phyloP scores from a whole-genome alignment of 305 asterid genomes.

The Nicotiana rustica region DNA sequence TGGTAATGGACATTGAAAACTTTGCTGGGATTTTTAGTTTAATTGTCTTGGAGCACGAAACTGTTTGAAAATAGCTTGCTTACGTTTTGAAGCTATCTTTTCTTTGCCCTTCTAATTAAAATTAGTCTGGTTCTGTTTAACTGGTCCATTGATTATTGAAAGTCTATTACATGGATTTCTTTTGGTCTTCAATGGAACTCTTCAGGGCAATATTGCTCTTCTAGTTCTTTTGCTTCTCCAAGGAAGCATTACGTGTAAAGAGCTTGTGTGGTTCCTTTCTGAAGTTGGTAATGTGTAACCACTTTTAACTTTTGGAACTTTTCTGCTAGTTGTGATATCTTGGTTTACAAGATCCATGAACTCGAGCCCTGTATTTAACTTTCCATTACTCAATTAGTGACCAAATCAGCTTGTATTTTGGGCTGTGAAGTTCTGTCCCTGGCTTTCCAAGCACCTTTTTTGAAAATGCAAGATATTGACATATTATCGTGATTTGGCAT shows the following conservation, averaged over 20 bases:
- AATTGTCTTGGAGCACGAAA: no score
- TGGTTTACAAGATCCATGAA: conserved; percentile 16
- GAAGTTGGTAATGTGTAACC: not conserved
- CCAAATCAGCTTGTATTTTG: not conserved
- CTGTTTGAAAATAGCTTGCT: no score
- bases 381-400: not conserved
- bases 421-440: not conserved
- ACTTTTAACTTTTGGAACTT: not conserved
- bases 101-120: no score
- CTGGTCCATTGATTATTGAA: not conserved
- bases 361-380: not conserved
- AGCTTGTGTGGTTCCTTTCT: not conserved
- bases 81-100: no score
- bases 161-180: not conserved
- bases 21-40: no score
- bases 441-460: not conserved
- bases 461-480: not conserved
- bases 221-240: not conserved
- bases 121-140: no score
- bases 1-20: no score
- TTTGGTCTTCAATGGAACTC: not conserved
- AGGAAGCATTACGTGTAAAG: not conserved
- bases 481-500: not conserved
- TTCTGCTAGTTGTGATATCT: not conserved
- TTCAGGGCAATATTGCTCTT: not conserved